Percentiles rank a stretch among this genome's conserved stretches.
phyloP scores from a whole-genome alignment of 176 grass and related monocot genomes.

The Pharus latifolius region DNA sequence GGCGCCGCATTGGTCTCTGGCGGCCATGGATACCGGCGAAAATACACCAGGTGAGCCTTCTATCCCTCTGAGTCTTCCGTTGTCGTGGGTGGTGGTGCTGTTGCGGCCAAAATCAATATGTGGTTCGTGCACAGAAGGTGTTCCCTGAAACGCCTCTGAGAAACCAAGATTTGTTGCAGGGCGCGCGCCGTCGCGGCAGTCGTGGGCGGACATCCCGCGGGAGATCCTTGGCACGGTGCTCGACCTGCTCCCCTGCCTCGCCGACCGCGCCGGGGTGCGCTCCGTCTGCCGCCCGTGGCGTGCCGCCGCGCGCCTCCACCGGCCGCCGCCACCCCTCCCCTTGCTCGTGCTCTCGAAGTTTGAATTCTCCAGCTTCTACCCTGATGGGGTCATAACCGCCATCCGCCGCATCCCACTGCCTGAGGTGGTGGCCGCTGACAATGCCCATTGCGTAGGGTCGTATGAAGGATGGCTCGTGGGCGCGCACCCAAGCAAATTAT shows the following conservation, averaged over 20 bases:
- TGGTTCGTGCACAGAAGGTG: background rate
- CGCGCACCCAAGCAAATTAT: background rate
- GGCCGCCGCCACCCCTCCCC: background rate
- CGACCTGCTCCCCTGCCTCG: background rate
- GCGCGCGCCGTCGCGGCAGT: background rate
- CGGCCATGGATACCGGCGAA: background rate
- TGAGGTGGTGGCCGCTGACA: too few relatives aligned
- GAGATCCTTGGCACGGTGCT: background rate
- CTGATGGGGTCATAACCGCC: background rate
- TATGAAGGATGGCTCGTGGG: background rate
- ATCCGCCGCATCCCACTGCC: background rate
- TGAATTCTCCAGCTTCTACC: background rate
- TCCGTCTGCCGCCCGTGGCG: background rate
- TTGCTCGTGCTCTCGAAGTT: background rate
- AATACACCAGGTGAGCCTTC: background rate
- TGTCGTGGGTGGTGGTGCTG: background rate
- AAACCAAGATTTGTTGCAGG: background rate
- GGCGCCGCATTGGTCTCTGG: background rate
- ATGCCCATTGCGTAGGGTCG: background rate
- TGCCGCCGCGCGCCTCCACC: background rate
- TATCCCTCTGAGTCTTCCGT: background rate
- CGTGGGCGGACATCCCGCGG: background rate
- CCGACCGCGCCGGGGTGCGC: background rate
- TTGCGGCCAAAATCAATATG: background rate
- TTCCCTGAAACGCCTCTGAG: background rate